A percentile compares a stretch with the other conserved stretches of the same genome.
These are phyloP conservation scores for Kazachstania kunashirensis DNA, from an alignment of 805 yeast species.

Conservation along the genomic window DNA sequence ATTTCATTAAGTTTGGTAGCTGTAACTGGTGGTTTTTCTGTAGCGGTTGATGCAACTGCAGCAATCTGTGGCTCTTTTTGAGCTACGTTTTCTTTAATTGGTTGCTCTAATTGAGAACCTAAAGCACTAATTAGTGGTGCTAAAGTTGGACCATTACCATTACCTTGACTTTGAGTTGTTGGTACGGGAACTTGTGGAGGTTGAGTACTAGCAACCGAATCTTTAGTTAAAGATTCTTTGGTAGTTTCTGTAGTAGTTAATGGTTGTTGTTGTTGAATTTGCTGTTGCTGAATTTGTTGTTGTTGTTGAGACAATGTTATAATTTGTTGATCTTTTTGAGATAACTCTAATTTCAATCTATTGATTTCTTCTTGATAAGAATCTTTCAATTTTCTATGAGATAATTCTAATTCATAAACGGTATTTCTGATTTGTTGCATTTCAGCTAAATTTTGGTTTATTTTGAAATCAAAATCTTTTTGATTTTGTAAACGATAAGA, in stretches of 20 bases:
- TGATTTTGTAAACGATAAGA: constrained; percentile 71
- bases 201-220: constrained; percentile 12
- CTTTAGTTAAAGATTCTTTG: constrained; percentile 2
- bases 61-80: neutral
- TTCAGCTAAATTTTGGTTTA: constrained; percentile 85
- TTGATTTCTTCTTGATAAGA: constrained; percentile 89
- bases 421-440: constrained; percentile 90
- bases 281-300: constrained; percentile 27
- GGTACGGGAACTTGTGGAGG: constrained; percentile 1
- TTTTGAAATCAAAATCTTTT: constrained; percentile 84
- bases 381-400: constrained; percentile 90
- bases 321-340: constrained; percentile 59
- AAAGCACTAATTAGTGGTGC: constrained; percentile 12
- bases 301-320: constrained; percentile 36
- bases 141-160: constrained; percentile 9
- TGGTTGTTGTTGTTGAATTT: constrained; percentile 15
- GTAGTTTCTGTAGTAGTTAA: constrained; percentile 10
- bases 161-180: neutral
- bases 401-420: constrained; percentile 85
- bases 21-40: neutral
- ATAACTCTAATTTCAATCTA: constrained; percentile 77
- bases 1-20: constrained; percentile 6
- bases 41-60: neutral
- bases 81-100: neutral
- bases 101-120: constrained; percentile 11